A percentile compares a stretch with the other conserved stretches of the same genome.
phyloP scores from a whole-genome alignment of 2,329 filamentous ascomycete species.

The Phyllosticta capitalensis region DNA sequence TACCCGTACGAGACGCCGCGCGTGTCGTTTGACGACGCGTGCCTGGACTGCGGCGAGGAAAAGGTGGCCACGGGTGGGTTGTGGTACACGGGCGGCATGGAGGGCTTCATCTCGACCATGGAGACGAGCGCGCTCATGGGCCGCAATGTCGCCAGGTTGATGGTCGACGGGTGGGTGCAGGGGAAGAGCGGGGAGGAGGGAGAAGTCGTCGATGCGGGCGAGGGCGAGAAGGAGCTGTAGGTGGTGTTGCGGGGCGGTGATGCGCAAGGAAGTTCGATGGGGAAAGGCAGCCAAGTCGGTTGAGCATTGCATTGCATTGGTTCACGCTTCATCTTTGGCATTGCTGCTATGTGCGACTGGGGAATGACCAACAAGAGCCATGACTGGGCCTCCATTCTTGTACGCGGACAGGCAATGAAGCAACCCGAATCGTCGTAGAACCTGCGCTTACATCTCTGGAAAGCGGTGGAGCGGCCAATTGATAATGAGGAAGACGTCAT shows the following conservation, averaged over 20 bases:
- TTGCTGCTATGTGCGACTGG: too few relatives aligned
- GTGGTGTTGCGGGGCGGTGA: not conserved
- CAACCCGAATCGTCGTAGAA: too few relatives aligned
- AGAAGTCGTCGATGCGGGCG: not conserved
- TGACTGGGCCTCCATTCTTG: too few relatives aligned
- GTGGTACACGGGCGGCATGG: conserved; percentile 63
- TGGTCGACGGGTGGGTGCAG: conserved; percentile 51
- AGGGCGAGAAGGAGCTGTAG: conserved; percentile 2
- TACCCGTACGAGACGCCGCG: conserved; percentile 82
- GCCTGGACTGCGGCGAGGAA: not conserved
- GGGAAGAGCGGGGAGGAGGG: not conserved
- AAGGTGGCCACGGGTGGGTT: conserved; percentile 36
- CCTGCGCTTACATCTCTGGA: too few relatives aligned
- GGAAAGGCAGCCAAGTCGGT: too few relatives aligned
- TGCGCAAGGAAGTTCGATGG: too few relatives aligned
- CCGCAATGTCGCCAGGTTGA: conserved; percentile 66
- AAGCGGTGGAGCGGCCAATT: too few relatives aligned
- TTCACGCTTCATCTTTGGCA: too few relatives aligned
- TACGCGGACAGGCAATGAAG: too few relatives aligned
- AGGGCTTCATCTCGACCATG: conserved; percentile 95
- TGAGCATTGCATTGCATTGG: too few relatives aligned
- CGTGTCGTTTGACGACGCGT: conserved; percentile 73
- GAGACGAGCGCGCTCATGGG: conserved; percentile 92
- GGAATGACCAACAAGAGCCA: too few relatives aligned
- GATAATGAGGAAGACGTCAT: too few relatives aligned